Evolutionary conservation across 371 early-diverging fungal genomes (phyloP).

Genomic region (Mucor circinelloides): DNA sequence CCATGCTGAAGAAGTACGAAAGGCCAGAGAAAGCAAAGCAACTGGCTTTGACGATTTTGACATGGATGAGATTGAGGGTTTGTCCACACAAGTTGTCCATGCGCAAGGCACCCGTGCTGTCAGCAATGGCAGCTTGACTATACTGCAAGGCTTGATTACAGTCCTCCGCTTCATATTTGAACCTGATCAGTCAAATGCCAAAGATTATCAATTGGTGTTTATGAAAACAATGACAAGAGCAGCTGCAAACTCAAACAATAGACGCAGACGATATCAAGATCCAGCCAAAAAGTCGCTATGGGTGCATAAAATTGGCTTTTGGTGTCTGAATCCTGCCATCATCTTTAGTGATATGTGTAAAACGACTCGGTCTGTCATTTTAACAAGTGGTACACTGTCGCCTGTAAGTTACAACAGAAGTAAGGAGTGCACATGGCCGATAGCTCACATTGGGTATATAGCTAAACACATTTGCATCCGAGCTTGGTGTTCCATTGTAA

Average conservation of each 20-base stretch:
- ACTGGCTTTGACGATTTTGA: not conserved
- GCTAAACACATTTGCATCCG: conserved; percentile 72
- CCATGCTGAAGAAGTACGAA: conserved; percentile 32
- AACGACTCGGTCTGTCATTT: conserved; percentile 62
- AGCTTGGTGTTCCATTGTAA: conserved; percentile 61
- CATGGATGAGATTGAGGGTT: not conserved
- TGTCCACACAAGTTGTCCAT: not conserved
- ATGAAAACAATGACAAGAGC: conserved; percentile 29
- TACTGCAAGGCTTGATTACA: conserved; percentile 31
- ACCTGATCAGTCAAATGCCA: conserved; percentile 22
- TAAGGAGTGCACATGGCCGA: not conserved
- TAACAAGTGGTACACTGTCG: conserved; percentile 88
- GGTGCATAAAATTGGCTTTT: conserved; percentile 27
- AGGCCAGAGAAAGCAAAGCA: conserved; percentile 20
- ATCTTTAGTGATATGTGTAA: conserved; percentile 58
- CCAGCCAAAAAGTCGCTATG: not conserved
- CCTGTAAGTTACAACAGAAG: conserved; percentile 51
- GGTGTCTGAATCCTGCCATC: conserved; percentile 67
- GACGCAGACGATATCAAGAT: not conserved
- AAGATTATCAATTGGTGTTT: conserved; percentile 52
- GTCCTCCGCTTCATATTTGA: conserved; percentile 41
- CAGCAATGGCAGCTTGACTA: conserved; percentile 6
- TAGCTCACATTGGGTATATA: conserved; percentile 8
- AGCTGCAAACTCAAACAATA: not conserved
- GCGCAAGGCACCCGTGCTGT: conserved; percentile 8